Evolutionary conservation across 2,329 filamentous ascomycete genomes (phyloP).

Genomic region (Fusarium sp.): DNA sequence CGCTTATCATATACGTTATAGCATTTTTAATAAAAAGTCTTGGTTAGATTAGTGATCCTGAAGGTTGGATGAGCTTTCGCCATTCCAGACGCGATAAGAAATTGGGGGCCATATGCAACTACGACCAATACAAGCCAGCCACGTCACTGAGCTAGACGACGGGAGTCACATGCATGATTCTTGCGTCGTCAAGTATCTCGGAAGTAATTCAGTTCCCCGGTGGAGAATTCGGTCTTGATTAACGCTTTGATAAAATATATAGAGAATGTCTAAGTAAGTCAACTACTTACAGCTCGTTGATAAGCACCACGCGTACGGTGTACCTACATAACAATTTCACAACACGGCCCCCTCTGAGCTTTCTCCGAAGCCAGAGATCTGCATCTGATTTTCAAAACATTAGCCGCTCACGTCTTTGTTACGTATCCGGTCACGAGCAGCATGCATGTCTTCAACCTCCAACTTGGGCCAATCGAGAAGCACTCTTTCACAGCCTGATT

Average conservation of each 20-base stretch:
- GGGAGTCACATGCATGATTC: not conserved
- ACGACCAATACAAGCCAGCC: not conserved
- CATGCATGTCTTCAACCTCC: not conserved
- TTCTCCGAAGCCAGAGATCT: no score
- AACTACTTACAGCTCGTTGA: not conserved
- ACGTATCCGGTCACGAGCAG: not conserved
- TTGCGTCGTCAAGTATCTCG: not conserved
- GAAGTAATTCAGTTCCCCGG: not conserved
- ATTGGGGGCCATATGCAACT: not conserved
- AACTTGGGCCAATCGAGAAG: not conserved
- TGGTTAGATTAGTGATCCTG: no score
- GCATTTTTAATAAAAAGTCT: not conserved
- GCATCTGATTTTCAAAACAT: not conserved
- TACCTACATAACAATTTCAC: not conserved
- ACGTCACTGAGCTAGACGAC: not conserved
- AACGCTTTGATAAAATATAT: not conserved
- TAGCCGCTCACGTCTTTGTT: not conserved
- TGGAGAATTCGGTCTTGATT: not conserved
- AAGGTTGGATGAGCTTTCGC: not conserved
- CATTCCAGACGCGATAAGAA: not conserved
- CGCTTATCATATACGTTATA: no score
- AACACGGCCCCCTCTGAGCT: no score
- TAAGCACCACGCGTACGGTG: not conserved
- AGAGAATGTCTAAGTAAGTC: not conserved
- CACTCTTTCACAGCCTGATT: not conserved